phyloP scores from a whole-genome alignment of 257 asterid genomes.

The Solanum appendiculatum region DNA sequence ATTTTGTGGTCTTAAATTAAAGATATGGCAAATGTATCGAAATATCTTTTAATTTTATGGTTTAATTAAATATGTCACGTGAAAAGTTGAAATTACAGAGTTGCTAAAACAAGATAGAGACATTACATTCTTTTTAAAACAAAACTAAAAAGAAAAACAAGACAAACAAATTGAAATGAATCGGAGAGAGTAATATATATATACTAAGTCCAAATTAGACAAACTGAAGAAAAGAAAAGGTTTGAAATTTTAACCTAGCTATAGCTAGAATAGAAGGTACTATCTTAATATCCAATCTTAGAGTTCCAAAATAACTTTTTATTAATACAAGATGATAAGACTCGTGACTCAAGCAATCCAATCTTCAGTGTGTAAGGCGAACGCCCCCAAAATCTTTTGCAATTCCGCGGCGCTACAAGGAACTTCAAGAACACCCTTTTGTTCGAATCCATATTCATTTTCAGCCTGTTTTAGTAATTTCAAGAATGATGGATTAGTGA shows the following conservation, averaged over 20 bases:
- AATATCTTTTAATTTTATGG: too few relatives aligned
- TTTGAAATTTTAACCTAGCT: neutral
- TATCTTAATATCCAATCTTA: neutral
- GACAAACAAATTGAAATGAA: neutral
- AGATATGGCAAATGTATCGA: neutral
- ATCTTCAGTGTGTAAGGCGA: neutral
- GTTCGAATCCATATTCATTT: constrained; percentile 20
- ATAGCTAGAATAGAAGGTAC: neutral
- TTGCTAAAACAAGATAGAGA: neutral
- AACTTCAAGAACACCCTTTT: constrained; percentile 17
- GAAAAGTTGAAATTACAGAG: neutral
- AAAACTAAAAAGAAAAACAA: too few relatives aligned
- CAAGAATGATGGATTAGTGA: constrained; percentile 18
- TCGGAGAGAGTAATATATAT: too few relatives aligned
- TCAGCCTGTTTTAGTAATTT: constrained; percentile 10
- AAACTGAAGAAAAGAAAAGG: neutral
- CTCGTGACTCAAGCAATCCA: neutral
- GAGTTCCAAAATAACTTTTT: neutral
- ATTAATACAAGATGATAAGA: neutral
- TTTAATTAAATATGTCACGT: too few relatives aligned
- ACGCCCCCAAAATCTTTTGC: constrained; percentile 1
- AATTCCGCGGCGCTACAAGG: constrained; percentile 15
- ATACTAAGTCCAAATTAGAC: neutral
- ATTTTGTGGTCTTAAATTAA: too few relatives aligned
- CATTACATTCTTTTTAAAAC: too few relatives aligned